Conservation (phyloP, 805 yeast genomes). For the Metschnikowia noctiluminum region DNA sequence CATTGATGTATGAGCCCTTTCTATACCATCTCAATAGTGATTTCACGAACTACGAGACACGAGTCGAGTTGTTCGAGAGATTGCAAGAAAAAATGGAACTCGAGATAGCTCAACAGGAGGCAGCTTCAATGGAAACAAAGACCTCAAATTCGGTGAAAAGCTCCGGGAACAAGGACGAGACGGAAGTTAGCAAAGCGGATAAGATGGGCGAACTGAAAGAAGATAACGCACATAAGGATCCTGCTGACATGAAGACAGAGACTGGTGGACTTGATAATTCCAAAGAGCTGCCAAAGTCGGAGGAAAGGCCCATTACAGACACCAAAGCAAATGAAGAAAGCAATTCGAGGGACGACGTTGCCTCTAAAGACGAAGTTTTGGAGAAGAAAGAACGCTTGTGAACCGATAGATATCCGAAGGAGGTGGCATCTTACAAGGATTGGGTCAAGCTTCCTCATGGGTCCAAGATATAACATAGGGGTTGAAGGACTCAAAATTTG, state of each 20-base stretch:
- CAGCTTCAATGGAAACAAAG: too few species aligned
- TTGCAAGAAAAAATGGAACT: constrained; percentile 13
- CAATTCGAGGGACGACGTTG: neutral
- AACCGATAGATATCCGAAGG: neutral
- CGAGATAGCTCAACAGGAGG: neutral
- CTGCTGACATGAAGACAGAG: too few species aligned
- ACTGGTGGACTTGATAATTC: too few species aligned
- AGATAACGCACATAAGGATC: too few species aligned
- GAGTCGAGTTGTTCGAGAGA: constrained; percentile 21
- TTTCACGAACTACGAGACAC: constrained; percentile 25
- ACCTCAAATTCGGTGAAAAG: too few species aligned
- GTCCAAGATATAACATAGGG: too few species aligned
- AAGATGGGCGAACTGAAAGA: too few species aligned
- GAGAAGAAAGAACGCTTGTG: neutral
- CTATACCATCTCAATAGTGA: constrained; percentile 19
- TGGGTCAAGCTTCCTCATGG: too few species aligned
- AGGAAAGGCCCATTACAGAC: neutral
- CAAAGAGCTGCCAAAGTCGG: neutral
- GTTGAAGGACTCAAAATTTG: too few species aligned
- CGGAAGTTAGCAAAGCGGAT: too few species aligned
- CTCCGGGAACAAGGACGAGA: too few species aligned
- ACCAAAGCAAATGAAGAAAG: neutral
- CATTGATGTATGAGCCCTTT: constrained; percentile 28
- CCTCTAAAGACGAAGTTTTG: neutral
- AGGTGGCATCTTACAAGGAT: neutral